Evolutionary conservation across 805 yeast genomes (phyloP).

Genomic region (Nakazawaea ishiwadae): DNA sequence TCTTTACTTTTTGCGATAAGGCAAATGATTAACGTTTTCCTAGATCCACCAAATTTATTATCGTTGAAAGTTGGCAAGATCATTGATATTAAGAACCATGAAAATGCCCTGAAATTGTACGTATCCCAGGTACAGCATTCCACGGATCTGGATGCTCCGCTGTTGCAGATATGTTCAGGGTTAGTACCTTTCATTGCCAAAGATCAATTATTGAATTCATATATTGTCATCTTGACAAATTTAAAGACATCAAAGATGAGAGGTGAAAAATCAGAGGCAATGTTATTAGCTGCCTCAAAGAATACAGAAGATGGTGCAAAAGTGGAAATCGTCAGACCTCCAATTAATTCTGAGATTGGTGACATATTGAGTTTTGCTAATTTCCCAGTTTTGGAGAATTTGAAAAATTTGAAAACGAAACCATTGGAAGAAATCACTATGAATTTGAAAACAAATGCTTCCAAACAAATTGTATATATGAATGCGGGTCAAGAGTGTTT

Average conservation of each 20-base stretch:
- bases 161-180: conserved; percentile 53
- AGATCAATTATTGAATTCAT: conserved; percentile 30
- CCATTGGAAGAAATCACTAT: conserved; percentile 30
- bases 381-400: conserved; percentile 11
- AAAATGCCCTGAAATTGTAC: conserved; percentile 54
- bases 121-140: conserved; percentile 44
- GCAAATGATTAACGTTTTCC: too few relatives aligned
- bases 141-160: conserved; percentile 11
- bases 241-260: conserved; percentile 60
- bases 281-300: conserved; percentile 55
- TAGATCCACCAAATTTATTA: conserved; percentile 20
- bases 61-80: conserved; percentile 44
- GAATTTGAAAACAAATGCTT: conserved; percentile 25
- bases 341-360: conserved; percentile 33
- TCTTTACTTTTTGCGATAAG: neutral
- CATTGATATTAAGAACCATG: conserved; percentile 40
- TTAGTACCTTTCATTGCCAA: conserved; percentile 39
- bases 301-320: conserved; percentile 14
- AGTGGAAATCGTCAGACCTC: conserved; percentile 47
- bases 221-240: conserved; percentile 52
- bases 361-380: conserved; percentile 33
- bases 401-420: conserved; percentile 28
- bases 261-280: conserved; percentile 58
- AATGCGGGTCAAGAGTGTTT: conserved; percentile 14
- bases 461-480: conserved; percentile 27